Conservation (phyloP, 2,329 filamentous ascomycete genomes). For the Fusarium anguioides region DNA sequence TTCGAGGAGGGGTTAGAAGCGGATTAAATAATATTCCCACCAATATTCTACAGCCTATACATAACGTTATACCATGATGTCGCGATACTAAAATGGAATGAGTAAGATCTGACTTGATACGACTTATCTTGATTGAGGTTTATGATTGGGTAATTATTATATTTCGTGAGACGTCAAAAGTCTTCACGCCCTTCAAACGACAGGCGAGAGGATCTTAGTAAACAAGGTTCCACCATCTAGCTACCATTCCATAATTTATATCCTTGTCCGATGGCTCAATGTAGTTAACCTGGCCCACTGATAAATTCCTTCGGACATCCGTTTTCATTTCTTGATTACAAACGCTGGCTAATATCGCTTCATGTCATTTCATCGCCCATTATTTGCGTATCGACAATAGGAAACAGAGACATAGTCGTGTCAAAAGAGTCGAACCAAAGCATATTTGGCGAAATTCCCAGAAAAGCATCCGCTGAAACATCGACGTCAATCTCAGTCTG, state of each 20-base stretch:
- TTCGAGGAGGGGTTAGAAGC: conserved; percentile 1
- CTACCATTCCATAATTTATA: background rate
- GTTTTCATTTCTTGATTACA: background rate
- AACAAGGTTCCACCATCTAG: conserved; percentile 1
- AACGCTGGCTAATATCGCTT: background rate
- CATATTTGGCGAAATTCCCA: conserved; percentile 42
- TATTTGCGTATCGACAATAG: conserved; percentile 41
- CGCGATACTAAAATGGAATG: no score
- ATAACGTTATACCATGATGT: conserved; percentile 15
- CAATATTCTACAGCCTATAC: accelerated
- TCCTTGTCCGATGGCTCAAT: background rate
- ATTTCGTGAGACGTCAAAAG: background rate
- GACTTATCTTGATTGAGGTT: background rate
- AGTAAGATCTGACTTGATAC: background rate
- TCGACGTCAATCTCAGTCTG: conserved; percentile 21
- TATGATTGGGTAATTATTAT: background rate
- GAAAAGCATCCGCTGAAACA: conserved; percentile 32
- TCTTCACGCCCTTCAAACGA: conserved; percentile 7
- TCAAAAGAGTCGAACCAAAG: conserved; percentile 45
- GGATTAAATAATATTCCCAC: conserved; percentile 4
- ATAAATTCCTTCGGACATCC: background rate
- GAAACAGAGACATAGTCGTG: conserved; percentile 43
- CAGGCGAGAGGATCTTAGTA: background rate
- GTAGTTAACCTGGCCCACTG: background rate
- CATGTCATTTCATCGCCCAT: conserved; percentile 11